phyloP scores from a whole-genome alignment of 139 green algal species.

The Zygnema circumcarinatum region DNA sequence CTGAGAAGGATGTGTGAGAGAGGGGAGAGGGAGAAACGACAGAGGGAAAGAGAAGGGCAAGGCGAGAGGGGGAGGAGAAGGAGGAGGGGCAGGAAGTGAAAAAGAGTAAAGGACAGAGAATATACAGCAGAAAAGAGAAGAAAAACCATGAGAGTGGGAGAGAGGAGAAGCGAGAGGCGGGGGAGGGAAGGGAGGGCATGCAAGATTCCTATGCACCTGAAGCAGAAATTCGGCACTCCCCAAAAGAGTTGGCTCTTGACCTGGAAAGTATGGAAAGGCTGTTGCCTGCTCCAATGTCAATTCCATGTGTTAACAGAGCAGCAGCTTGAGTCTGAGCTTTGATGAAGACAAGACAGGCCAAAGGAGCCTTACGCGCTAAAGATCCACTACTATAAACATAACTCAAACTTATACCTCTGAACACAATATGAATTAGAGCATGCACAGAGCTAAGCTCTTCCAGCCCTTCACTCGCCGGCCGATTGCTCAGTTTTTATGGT shows the following conservation, averaged over 20 bases:
- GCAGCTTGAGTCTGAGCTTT: neutral
- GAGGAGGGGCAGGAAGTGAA: neutral
- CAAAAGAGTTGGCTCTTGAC: constrained; percentile 39
- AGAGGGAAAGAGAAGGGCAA: neutral
- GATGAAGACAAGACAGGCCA: neutral
- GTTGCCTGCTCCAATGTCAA: neutral
- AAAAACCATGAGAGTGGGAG: neutral
- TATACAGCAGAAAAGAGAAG: neutral
- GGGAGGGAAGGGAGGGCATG: neutral
- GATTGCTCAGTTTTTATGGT: too few relatives aligned
- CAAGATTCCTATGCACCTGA: constrained; percentile 9
- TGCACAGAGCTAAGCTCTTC: too few relatives aligned
- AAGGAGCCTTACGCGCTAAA: neutral
- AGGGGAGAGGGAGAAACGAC: too few relatives aligned
- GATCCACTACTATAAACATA: too few relatives aligned
- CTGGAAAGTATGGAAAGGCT: constrained; percentile 29
- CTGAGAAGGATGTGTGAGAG: too few relatives aligned
- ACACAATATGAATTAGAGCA: too few relatives aligned
- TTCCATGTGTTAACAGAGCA: neutral
- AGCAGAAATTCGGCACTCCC: constrained; percentile 29
- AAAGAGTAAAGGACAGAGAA: neutral
- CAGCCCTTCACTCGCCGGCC: too few relatives aligned
- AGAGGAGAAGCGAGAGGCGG: neutral
- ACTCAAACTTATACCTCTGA: too few relatives aligned
- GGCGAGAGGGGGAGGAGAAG: neutral